Base-by-base conservation (phyloP, 2,329 filamentous ascomycete genomes). In the Coniochaeta prunicola region DNA sequence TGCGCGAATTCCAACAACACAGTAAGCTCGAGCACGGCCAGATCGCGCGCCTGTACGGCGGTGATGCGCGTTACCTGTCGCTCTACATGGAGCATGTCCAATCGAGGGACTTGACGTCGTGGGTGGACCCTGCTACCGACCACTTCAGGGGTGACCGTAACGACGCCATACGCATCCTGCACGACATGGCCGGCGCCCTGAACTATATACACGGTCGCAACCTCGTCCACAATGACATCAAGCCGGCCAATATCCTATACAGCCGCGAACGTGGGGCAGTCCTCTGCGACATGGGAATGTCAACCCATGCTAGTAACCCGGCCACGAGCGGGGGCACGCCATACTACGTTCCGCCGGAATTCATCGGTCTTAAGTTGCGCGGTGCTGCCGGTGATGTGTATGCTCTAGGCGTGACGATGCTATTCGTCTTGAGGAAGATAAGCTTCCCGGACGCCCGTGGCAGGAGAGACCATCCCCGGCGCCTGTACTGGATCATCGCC, bases 1-100 rank as follows among this genome's bases (percentile, higher is more conserved):
- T 83, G 61, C 80, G 82, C 62, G 82, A 85, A 65, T 80, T 80
- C 62, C 76, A 78, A 64, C 80, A 76, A 64, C 82, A 85, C 62
- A 78, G 81, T 63, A 76, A 79, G 61, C 70, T 85, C 55, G 71
- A 79, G 60, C 82, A 85, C 68, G 73, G 80, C 60, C 83, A 80
- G 57, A 85, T 85, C 60, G 82, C 84, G 59, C 77, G 77, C 24
- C 74, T 84, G 57, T 82, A 84, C 60, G 82, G 81, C 9, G 82
- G 82, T 38, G 83, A 85, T 63, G 83, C 83, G 7, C 79, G 83
- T 34, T 84, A 81, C 65, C 69, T 86, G 38, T 83, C 81, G 2
- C 68, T 85, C 10, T 85, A 84, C 65, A 85, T 86, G 82, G 82
- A 85, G 66, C 80, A 84, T 60, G 76, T 85, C 4, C 80, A 84